Percentiles rank a stretch among this genome's conserved stretches.
These are phyloP conservation scores for Argentina anserina DNA, from an alignment of 306 rosid species.

Conservation along the genomic window DNA sequence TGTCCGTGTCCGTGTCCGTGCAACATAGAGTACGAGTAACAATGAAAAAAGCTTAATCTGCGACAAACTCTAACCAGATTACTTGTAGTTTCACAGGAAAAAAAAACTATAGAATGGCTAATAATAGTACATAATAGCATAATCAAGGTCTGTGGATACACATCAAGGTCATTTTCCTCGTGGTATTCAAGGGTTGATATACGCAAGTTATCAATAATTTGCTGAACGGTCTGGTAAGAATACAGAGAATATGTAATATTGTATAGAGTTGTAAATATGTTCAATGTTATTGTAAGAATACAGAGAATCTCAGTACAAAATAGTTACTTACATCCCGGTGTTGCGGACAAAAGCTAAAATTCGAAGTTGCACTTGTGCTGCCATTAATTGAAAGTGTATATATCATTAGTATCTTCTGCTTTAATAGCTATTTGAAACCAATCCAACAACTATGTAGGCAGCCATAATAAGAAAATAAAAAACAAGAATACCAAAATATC, in stretches of 20 bases:
- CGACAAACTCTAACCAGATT: too few relatives aligned
- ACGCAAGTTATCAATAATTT: conserved; percentile 70
- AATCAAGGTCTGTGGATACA: too few relatives aligned
- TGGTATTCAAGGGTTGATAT: conserved; percentile 90
- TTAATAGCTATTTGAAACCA: conserved; percentile 1
- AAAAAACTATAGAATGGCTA: too few relatives aligned
- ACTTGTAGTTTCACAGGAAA: too few relatives aligned
- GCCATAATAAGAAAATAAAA: neutral
- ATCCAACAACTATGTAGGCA: conserved; percentile 1
- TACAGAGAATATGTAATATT: conserved; percentile 65
- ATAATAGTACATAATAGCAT: too few relatives aligned
- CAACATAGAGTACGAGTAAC: too few relatives aligned
- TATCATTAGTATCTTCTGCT: conserved; percentile 13
- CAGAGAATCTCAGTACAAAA: conserved; percentile 5
- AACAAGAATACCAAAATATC: neutral
- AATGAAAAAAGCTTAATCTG: too few relatives aligned
- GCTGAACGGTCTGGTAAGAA: conserved; percentile 80
- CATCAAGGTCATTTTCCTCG: conserved; percentile 67
- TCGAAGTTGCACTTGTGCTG: conserved; percentile 67
- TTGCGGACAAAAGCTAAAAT: conserved; percentile 92
- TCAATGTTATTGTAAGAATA: conserved; percentile 10
- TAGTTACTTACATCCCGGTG: conserved; percentile 94
- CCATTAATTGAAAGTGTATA: conserved; percentile 55
- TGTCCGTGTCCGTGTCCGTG: too few relatives aligned
- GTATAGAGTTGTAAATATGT: conserved; percentile 30